Conservation (phyloP, 495 filamentous ascomycete species). For the Aspergillus ellipticus region DNA sequence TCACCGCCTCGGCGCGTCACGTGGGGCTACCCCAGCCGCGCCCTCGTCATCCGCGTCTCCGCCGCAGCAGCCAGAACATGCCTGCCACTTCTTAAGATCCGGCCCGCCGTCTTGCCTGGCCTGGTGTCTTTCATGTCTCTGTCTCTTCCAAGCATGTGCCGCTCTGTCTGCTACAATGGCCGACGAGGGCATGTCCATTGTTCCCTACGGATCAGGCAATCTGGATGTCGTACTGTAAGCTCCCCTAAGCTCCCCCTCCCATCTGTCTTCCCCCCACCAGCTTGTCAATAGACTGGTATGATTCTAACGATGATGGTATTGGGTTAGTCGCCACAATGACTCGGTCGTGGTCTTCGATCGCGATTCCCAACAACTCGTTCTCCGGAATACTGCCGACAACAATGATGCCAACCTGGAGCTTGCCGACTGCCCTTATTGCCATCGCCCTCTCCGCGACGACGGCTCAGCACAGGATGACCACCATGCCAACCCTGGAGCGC, state of each 20-base stretch:
- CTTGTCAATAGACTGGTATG: background rate
- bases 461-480: conserved; percentile 36
- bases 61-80: conserved; percentile 6
- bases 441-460: conserved; percentile 64
- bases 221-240: conserved; percentile 51
- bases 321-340: conserved; percentile 77
- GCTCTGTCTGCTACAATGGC: conserved; percentile 23
- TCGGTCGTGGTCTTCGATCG: conserved; percentile 89
- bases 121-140: conserved; percentile 7
- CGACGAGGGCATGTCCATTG: conserved; percentile 46
- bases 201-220: conserved; percentile 44
- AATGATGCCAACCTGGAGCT: conserved; percentile 43
- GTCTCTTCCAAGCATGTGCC: conserved; percentile 12
- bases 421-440: conserved; percentile 81
- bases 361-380: conserved; percentile 76
- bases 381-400: conserved; percentile 57
- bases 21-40: conserved; percentile 21
- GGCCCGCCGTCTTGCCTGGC: background rate
- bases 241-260: conserved; percentile 22
- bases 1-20: conserved; percentile 19
- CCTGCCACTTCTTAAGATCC: conserved; percentile 1
- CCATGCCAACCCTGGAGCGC: conserved; percentile 28
- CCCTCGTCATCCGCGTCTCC: conserved; percentile 11
- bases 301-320: conserved; percentile 13
- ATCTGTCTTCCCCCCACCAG: background rate